These are phyloP conservation scores for Phytophthora pisi DNA, from an alignment of 352 stramenopile species.

Conservation along the genomic window DNA sequence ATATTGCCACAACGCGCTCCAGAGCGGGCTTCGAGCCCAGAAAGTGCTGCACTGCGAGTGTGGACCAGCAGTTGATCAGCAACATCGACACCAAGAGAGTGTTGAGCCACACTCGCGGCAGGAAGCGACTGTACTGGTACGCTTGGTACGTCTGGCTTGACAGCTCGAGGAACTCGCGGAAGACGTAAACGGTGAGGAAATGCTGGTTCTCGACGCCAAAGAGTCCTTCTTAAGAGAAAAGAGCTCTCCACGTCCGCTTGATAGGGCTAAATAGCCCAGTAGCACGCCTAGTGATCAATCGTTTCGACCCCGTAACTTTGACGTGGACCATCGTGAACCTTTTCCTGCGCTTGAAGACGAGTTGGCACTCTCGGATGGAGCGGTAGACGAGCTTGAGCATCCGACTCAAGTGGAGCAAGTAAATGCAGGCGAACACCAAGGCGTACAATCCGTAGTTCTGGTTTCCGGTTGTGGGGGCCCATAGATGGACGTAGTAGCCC, in stretches of 20 bases:
- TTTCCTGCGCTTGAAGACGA: slow-evolving; percentile 2
- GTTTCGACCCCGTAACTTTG: not conserved
- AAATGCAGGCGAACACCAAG: slow-evolving; percentile 1
- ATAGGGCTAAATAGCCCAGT: not conserved
- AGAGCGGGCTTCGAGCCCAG: slow-evolving; percentile 3
- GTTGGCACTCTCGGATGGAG: slow-evolving; percentile 10
- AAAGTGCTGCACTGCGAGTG: slow-evolving; percentile 54
- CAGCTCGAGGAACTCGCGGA: slow-evolving; percentile 17
- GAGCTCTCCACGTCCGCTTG: not conserved
- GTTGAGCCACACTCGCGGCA: slow-evolving; percentile 28
- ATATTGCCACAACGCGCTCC: slow-evolving; percentile 9
- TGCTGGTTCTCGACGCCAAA: slow-evolving; percentile 12
- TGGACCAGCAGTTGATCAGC: slow-evolving; percentile 53
- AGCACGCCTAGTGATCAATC: too few relatives aligned
- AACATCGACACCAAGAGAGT: slow-evolving; percentile 25
- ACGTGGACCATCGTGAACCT: not conserved
- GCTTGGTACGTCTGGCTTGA: slow-evolving; percentile 19
- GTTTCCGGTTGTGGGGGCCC: slow-evolving; percentile 4
- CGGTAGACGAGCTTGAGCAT: slow-evolving; percentile 8
- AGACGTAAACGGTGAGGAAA: slow-evolving; percentile 19
- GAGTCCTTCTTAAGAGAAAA: not conserved
- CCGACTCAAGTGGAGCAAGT: slow-evolving; percentile 2
- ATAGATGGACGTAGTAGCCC: slow-evolving; percentile 14
- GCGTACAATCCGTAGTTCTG: slow-evolving; percentile 5
- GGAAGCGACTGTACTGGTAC: slow-evolving; percentile 17